These are phyloP conservation scores for Dacryopinax primogenitus DNA, from an alignment of 768 basidiomycete genomes.

Conservation along the genomic window DNA sequence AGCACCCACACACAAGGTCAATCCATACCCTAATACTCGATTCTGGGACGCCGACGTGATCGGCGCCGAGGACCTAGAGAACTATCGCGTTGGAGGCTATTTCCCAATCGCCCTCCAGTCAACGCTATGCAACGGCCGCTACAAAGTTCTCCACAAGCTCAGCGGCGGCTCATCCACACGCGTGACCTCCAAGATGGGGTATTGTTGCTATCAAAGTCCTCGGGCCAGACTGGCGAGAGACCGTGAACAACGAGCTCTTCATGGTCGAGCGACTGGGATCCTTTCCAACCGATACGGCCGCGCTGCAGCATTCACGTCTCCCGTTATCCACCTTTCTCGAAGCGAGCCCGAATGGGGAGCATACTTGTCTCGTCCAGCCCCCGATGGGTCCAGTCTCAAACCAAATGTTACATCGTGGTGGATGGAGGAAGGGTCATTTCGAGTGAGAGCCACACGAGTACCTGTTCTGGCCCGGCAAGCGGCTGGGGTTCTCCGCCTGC, in stretches of 20 bases:
- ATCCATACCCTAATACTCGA: too few species aligned
- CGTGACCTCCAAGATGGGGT: not conserved
- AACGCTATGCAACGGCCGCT: not conserved
- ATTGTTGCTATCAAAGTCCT: not conserved
- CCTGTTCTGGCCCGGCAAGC: not conserved
- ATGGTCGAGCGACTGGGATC: not conserved
- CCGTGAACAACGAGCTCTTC: not conserved
- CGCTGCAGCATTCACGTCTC: not conserved
- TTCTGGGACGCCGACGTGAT: too few species aligned
- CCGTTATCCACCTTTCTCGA: not conserved
- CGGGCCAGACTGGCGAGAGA: not conserved
- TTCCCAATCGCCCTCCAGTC: not conserved
- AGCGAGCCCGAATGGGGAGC: not conserved
- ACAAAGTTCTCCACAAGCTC: not conserved
- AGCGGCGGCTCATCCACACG: not conserved
- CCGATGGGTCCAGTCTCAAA: not conserved
- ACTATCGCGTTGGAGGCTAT: not conserved
- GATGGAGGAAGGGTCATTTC: not conserved
- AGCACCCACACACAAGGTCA: too few species aligned
- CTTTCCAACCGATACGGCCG: not conserved
- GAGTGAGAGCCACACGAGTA: not conserved
- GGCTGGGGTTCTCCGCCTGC: not conserved
- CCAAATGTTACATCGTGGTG: not conserved
- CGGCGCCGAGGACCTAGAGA: not conserved
- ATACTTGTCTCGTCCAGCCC: not conserved